Conservation (phyloP, 2,329 filamentous ascomycete species). For the Zopfia rhizophila region DNA sequence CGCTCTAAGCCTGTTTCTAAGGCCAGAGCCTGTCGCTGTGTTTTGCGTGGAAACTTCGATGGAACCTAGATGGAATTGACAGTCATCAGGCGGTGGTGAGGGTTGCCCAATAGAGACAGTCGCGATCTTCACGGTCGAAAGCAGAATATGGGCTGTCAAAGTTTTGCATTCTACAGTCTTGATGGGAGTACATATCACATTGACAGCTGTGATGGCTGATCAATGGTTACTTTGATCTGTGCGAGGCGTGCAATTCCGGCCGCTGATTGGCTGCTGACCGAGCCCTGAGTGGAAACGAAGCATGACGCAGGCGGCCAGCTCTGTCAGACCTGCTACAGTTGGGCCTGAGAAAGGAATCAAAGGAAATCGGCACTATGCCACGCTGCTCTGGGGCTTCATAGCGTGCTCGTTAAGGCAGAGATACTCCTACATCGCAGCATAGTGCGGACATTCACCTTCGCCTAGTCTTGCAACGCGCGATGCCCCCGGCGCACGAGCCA, state of each 20-base stretch:
- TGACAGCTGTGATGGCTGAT: too few species aligned
- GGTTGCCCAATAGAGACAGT: too few species aligned
- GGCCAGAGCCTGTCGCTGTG: too few species aligned
- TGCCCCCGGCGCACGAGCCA: constrained; percentile 18
- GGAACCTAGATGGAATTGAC: too few species aligned
- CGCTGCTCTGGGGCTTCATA: not conserved
- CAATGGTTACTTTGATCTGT: constrained; percentile 18
- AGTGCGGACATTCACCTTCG: not conserved
- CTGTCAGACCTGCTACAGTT: constrained; percentile 20
- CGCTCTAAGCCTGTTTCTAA: too few species aligned
- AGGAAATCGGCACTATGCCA: constrained; percentile 5
- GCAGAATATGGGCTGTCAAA: too few species aligned
- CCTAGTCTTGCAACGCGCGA: not conserved
- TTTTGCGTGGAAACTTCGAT: too few species aligned
- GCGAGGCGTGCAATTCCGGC: constrained; percentile 22
- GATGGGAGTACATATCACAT: too few species aligned
- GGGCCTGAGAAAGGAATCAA: constrained; percentile 6
- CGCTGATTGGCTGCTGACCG: constrained; percentile 26
- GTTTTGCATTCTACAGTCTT: too few species aligned
- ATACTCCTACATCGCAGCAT: not conserved
- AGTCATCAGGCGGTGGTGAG: too few species aligned
- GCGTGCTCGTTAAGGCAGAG: not conserved
- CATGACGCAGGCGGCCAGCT: constrained; percentile 11
- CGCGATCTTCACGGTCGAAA: too few species aligned
- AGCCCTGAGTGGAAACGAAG: constrained; percentile 6